These are phyloP conservation scores for Fusarium sp. DNA, from an alignment of 2,329 filamentous ascomycete genomes.

Conservation along the genomic window DNA sequence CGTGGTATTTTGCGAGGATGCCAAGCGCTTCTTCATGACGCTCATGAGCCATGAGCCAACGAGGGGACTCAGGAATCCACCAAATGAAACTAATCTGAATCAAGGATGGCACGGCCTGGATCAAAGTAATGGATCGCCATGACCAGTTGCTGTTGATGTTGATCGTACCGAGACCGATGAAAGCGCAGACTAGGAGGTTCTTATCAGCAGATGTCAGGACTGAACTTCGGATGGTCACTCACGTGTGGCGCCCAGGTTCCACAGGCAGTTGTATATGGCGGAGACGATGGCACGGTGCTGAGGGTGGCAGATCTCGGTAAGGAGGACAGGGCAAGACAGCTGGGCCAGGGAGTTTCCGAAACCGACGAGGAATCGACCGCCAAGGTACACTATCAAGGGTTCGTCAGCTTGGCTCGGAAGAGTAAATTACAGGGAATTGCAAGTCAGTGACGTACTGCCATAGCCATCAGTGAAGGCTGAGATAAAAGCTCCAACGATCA, in stretches of 20 bases:
- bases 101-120: conserved; percentile 73
- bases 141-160: conserved; percentile 72
- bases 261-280: conserved; percentile 76
- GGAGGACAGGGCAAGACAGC: conserved; percentile 72
- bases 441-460: conserved; percentile 54
- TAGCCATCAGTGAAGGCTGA: conserved; percentile 59
- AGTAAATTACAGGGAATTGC: neutral
- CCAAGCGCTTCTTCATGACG: conserved; percentile 71
- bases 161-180: conserved; percentile 73
- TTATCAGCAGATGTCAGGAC: neutral
- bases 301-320: conserved; percentile 76
- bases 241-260: conserved; percentile 68
- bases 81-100: conserved; percentile 75
- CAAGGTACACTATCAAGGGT: conserved; percentile 53
- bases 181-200: conserved; percentile 62
- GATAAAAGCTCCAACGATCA: conserved; percentile 60
- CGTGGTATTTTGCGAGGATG: conserved; percentile 74
- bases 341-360: conserved; percentile 76
- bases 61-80: conserved; percentile 75
- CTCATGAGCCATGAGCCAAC: conserved; percentile 74
- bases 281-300: conserved; percentile 76
- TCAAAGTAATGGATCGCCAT: conserved; percentile 74
- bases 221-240: conserved; percentile 24
- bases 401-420: neutral
- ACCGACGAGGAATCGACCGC: conserved; percentile 61